Evolutionary conservation across 805 yeast genomes (phyloP).

Genomic region (Candida saitoana): DNA sequence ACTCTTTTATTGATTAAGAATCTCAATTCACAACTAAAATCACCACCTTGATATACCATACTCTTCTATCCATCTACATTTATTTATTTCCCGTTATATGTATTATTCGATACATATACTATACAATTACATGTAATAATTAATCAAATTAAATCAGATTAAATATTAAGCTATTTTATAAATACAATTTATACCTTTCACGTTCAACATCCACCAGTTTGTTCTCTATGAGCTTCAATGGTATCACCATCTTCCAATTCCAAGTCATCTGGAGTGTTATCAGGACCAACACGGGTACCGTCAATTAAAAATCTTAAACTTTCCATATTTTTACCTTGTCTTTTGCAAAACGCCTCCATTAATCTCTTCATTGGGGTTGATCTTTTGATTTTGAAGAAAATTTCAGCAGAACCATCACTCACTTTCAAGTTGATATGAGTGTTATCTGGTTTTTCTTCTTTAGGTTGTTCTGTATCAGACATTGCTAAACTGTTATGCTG

Average conservation of each 20-base stretch:
- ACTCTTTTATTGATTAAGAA: too few relatives aligned
- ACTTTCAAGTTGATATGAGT: constrained; percentile 92
- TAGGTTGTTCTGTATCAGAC: constrained; percentile 24
- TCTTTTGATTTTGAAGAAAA: constrained; percentile 90
- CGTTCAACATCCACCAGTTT: constrained; percentile 62
- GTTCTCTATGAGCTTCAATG: constrained; percentile 96
- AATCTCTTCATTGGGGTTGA: constrained; percentile 88
- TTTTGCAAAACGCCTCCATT: constrained; percentile 96
- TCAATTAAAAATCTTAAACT: constrained; percentile 87
- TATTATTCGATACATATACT: neutral
- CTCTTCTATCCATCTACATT: neutral
- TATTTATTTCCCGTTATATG: neutral
- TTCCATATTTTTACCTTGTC: constrained; percentile 86
- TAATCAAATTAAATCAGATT: neutral
- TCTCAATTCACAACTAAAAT: neutral
- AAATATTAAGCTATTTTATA: neutral
- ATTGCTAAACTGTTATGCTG: too few relatives aligned
- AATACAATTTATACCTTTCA: neutral
- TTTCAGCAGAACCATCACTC: constrained; percentile 89
- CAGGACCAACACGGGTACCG: constrained; percentile 84
- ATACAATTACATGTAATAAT: constrained; percentile 1
- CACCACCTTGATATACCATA: too few relatives aligned
- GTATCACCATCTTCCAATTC: constrained; percentile 95
- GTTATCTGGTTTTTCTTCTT: constrained; percentile 46
- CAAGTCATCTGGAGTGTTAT: constrained; percentile 87